Base-by-base conservation (phyloP, 257 asterid species). In the Paulownia fortunei region DNA sequence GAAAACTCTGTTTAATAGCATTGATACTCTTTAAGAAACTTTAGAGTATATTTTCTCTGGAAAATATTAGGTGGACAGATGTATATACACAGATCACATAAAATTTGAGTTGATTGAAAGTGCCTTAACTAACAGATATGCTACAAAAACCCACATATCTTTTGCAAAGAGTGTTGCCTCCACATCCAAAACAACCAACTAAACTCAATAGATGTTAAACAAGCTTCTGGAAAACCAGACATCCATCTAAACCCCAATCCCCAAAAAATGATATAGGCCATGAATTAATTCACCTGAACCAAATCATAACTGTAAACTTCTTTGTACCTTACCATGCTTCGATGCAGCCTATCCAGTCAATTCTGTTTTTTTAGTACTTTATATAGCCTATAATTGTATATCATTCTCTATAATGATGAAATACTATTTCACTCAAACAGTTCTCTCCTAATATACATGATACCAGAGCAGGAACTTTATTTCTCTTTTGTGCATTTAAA, bases 21-120 rank as follows among this genome's bases (percentile, higher is more conserved):
- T 7, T 19, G 47, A 21, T 7, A n/a, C 26, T 47, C 52, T 34
- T 69, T 37, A 62, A 37, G 23, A 63, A 39, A 69, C 60, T 37
- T 24, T 42, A 34, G 27, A 65, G 39, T 61, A 4, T 76, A 23
- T 18, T 76, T n/a, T n/a, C n/a, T 47, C 77, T 37, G 52, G 62
- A 63, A 52, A 51, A 55, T 55, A 67, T 46, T 61, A 52, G 54
- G 71, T 41, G 54, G 44, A 46, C 73, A 62, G 60, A 72, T n/a
- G 41, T 18, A 59, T 32, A 63, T 32, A 66, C 30, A 54, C 46
- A 65, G 3, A 54, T 56, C 21, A 36, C 26, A 23, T 56, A 24
- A 73, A 37, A 52, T 71, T 4, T 3, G 16, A 39, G 58, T 58
- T 12, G 26, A 58, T 24, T 73, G 39, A 58, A 18, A 44, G 42